These are phyloP conservation scores for Solanum hybrid DNA, from an alignment of 305 asterid species.

Conservation along the genomic window DNA sequence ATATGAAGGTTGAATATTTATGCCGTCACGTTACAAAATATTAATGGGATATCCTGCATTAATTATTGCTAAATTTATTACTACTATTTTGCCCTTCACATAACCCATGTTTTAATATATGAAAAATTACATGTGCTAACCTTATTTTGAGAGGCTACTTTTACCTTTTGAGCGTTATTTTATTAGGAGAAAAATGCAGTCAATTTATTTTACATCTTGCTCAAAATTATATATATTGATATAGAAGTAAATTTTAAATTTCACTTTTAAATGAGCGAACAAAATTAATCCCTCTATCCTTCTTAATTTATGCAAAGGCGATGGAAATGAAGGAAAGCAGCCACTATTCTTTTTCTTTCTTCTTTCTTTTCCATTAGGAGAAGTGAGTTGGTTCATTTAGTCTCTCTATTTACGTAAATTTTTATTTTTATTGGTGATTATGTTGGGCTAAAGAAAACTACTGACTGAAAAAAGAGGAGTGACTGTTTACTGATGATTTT, in stretches of 20 bases:
- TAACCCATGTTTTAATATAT: neutral
- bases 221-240: neutral
- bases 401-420: neutral
- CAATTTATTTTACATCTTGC: neutral
- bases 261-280: neutral
- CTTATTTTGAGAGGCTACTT: neutral
- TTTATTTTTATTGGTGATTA: accelerated
- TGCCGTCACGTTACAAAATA: neutral
- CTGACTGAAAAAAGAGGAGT: accelerated
- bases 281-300: neutral
- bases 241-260: neutral
- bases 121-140: neutral
- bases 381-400: neutral
- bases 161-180: neutral
- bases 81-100: neutral
- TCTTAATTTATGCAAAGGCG: neutral
- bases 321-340: neutral
- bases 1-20: neutral
- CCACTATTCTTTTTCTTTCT: neutral
- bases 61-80: neutral
- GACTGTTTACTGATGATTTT: neutral
- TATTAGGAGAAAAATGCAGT: neutral
- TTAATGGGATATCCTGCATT: neutral
- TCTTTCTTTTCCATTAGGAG: neutral
- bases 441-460: neutral